Base-by-base conservation (phyloP, 2,329 filamentous ascomycete species). In the Diaporthe vexans region DNA sequence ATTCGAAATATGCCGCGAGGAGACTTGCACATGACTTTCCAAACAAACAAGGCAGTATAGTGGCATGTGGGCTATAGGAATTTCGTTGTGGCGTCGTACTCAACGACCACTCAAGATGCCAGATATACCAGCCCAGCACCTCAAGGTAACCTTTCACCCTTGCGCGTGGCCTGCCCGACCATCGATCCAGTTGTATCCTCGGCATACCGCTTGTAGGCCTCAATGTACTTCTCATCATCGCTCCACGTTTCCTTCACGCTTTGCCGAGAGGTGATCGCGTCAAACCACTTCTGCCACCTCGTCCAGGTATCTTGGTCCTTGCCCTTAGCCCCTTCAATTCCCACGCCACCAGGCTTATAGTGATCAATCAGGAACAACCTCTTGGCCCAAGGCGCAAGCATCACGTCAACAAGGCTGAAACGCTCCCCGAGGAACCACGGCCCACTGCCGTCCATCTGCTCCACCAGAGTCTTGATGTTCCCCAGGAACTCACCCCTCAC, bases 361-460 rank as follows among this genome's bases (percentile, higher is more conserved):
- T 94, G 88, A 78, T 95, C 93, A 77, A 95, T 92, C 8, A 94
- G 84, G 85, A 93, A 95, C 26, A 95, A 80, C 19, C 94, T 86
- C 78, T 91, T 88, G 0, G 91, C 91, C 93, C 93, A 95, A 0
- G 94, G 94, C 51, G 91, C 93, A 4, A 95, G 83, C 76, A 91
- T 88, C 33, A 95, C 85, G 81, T 96, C 94, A 19, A 94, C 89
- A 26, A 95, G 82, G 71, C 88, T 88, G n/a, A 94, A 88, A 52
- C 87, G 83, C 0, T 85, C 81, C 1, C 93, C 93, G 0, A 92
- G 80, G 79, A 95, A 95, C 83, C 89, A 95, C 0, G 93, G 93
- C 0, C 91, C 91, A 33, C 67, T 71, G 0, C 81, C 81, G 0
- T 80, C 78, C 89, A 94, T 93, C 80, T 93, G 91, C 54, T 82